Evolutionary conservation across 148 eudicot species (phyloP).

Genomic region (Cornus florida): DNA sequence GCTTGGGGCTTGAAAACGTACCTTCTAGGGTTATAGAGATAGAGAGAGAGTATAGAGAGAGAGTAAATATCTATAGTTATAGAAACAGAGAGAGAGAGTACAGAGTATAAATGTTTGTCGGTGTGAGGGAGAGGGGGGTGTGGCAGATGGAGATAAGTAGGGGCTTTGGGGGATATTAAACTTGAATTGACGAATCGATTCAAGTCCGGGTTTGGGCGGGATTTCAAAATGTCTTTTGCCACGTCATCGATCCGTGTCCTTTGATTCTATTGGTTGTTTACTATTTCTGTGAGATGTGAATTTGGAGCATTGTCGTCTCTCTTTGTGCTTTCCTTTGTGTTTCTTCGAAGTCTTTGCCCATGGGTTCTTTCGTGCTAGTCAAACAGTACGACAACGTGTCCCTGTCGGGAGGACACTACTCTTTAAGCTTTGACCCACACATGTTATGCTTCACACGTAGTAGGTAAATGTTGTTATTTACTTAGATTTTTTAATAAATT

Average conservation of each 20-base stretch:
- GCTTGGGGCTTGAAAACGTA: neutral
- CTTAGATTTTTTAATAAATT: too few relatives aligned
- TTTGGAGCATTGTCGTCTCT: neutral
- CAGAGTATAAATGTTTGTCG: neutral
- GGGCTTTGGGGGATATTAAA: constrained; percentile 1
- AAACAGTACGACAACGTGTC: neutral
- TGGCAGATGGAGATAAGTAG: constrained; percentile 15
- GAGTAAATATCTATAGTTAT: too few relatives aligned
- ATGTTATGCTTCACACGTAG: neutral
- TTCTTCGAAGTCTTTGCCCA: neutral
- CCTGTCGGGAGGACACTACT: neutral
- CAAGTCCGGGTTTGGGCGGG: constrained; percentile 35
- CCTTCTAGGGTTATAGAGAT: constrained; percentile 4
- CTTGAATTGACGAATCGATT: constrained; percentile 12
- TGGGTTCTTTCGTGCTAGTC: neutral
- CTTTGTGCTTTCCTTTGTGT: constrained; percentile 28
- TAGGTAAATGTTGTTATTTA: too few relatives aligned
- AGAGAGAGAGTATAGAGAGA: too few relatives aligned
- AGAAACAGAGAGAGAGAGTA: too few relatives aligned
- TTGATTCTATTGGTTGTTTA: neutral
- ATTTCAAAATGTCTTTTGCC: constrained; percentile 20
- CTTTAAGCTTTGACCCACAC: neutral
- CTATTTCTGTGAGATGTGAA: neutral
- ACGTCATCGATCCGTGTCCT: constrained; percentile 28
- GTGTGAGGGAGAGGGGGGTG: neutral